A percentile compares a stretch with the other conserved stretches of the same genome.
phyloP scores from a whole-genome alignment of 2,329 filamentous ascomycete species.

The Thielaviopsis musarum region DNA sequence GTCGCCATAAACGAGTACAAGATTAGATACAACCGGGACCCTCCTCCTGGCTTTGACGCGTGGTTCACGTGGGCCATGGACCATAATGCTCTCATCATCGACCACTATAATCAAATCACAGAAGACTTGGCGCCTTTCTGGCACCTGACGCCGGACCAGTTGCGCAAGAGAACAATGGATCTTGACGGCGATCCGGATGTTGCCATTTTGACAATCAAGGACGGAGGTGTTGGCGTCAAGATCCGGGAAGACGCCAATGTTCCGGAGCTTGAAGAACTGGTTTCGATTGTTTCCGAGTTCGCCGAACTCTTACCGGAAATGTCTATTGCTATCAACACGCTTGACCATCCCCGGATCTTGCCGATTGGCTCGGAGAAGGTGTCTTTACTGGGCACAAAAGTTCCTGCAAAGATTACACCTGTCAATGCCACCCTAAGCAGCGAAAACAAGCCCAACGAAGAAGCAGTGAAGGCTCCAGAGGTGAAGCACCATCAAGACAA shows the following conservation, averaged over 20 bases:
- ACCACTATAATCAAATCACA: slow-evolving; percentile 68
- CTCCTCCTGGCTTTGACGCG: slow-evolving; percentile 66
- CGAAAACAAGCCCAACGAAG: background rate
- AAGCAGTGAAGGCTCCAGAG: background rate
- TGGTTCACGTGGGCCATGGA: slow-evolving; percentile 67
- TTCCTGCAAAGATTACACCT: background rate
- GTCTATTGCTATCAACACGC: slow-evolving; percentile 68
- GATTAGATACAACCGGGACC: slow-evolving; percentile 43
- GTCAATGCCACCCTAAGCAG: background rate
- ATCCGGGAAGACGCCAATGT: slow-evolving; percentile 18
- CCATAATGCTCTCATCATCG: slow-evolving; percentile 54
- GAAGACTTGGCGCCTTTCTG: slow-evolving; percentile 62
- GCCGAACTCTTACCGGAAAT: slow-evolving; percentile 61
- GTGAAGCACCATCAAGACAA: background rate
- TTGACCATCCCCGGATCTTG: slow-evolving; percentile 57
- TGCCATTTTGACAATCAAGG: slow-evolving; percentile 38
- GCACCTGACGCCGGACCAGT: slow-evolving; percentile 49
- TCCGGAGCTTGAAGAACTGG: slow-evolving; percentile 26
- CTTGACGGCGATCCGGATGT: slow-evolving; percentile 26
- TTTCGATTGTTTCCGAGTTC: slow-evolving; percentile 56
- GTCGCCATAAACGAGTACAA: slow-evolving; percentile 33
- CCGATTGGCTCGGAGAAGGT: slow-evolving; percentile 1
- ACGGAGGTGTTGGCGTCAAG: slow-evolving; percentile 35
- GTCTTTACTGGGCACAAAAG: background rate
- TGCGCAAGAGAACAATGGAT: slow-evolving; percentile 40